phyloP scores from a whole-genome alignment of 1,139 yeast genomes.

The Sugiyamaella castrensis region DNA sequence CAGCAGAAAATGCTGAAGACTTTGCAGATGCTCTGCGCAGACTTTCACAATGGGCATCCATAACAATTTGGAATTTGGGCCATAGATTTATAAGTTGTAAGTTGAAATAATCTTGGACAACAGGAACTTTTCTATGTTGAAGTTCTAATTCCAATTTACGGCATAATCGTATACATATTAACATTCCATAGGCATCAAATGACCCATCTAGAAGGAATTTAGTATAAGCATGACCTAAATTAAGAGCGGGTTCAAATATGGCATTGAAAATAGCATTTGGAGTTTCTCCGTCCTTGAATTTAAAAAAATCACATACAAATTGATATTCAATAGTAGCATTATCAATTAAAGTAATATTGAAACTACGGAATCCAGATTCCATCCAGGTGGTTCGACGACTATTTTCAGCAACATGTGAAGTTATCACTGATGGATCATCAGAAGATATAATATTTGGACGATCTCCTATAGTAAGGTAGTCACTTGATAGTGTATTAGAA shows the following conservation, averaged over 20 bases:
- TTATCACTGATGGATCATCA: slow-evolving; percentile 63
- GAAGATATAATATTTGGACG: slow-evolving; percentile 53
- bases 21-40: slow-evolving; percentile 46
- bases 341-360: slow-evolving; percentile 70
- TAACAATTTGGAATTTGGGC: slow-evolving; percentile 79
- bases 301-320: slow-evolving; percentile 70
- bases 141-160: slow-evolving; percentile 63
- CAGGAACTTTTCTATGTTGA: slow-evolving; percentile 65
- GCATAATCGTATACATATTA: slow-evolving; percentile 71
- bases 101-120: slow-evolving; percentile 70
- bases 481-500: slow-evolving; percentile 34
- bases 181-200: slow-evolving; percentile 73
- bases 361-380: slow-evolving; percentile 71
- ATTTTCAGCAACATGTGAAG: slow-evolving; percentile 83
- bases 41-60: slow-evolving; percentile 74
- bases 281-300: slow-evolving; percentile 44
- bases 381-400: slow-evolving; percentile 63
- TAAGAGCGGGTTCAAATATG: slow-evolving; percentile 51
- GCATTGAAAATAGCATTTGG: slow-evolving; percentile 45
- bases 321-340: slow-evolving; percentile 76
- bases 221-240: slow-evolving; percentile 50
- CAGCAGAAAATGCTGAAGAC: slow-evolving; percentile 28
- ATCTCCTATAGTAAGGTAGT: slow-evolving; percentile 56
- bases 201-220: slow-evolving; percentile 49
- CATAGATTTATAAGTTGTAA: slow-evolving; percentile 63